Evolutionary conservation across 2,329 filamentous ascomycete genomes (phyloP), one percentile per base, ranked within the genome.

Genomic region (Corynespora cassiicola): DNA sequence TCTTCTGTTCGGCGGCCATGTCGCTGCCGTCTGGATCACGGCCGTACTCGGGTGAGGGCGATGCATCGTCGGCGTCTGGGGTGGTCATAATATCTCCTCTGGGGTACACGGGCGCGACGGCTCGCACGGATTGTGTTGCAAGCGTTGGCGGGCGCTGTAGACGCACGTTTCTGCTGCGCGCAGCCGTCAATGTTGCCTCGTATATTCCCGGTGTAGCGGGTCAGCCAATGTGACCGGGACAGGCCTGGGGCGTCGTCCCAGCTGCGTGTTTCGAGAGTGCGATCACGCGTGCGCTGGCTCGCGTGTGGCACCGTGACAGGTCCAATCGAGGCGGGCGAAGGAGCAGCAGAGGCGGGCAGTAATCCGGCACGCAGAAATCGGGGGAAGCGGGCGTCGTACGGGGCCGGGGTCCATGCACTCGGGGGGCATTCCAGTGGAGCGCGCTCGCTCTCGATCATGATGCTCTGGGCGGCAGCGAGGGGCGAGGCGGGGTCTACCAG

Each of bases 11-110:
- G 53, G 68, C 68, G 52, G 72, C 68, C 74, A 77, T 76, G 47
- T 69, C 68, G 62, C 60, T 60, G 40, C 52, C 60, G 38, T 69
- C 66, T 33, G 61, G 56, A 47, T 74, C 71, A 51, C 58, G 59
- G 57, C 66, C 72, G 63, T 71, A 69, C 40, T 74, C 71, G 53
- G 73, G 70, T 59, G 72, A 75, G 53, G 68, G 69, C 59, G 71
- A 73, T 37, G 64, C 73, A 63, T 74, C 71, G 60, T 73, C 62
- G 54, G 61, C 69, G 66, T 71, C 72, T 59, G 73, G 69, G 68
- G 72, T 64, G 52, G 66, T 65, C 73, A 75, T 76, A 66, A 71
- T 75, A 73, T 69, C 52, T 53, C 61, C 56, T 56, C 56, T 55
- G 36, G 42, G 48, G 39, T 45, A 47, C 50, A 49, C 55, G 48